These are phyloP conservation scores for Rosa chinensis DNA, from an alignment of 306 rosid genomes.

Conservation along the genomic window DNA sequence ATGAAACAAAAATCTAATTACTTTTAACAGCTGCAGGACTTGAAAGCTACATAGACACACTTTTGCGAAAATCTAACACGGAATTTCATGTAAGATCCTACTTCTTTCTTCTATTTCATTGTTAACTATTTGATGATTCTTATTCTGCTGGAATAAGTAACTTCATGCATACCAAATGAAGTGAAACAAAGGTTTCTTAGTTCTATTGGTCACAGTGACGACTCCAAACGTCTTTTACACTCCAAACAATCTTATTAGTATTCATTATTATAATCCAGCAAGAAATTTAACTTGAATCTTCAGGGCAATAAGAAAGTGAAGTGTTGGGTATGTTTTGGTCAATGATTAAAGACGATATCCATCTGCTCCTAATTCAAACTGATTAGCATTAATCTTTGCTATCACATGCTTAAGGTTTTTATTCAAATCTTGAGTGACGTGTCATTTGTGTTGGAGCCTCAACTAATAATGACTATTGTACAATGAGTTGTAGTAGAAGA, in stretches of 20 bases:
- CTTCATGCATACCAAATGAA: background rate
- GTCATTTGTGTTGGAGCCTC: background rate
- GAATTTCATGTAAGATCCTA: slow-evolving; percentile 75
- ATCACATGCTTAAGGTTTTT: background rate
- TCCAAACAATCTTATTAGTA: background rate
- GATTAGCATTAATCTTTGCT: background rate
- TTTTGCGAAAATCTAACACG: slow-evolving; percentile 69
- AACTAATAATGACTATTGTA: background rate
- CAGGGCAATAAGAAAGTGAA: background rate
- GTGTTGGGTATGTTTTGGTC: background rate
- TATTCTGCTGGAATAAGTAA: background rate
- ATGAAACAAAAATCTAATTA: slow-evolving; percentile 34
- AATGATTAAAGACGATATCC: background rate
- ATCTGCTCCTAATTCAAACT: background rate
- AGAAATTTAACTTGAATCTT: background rate
- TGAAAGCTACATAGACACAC: slow-evolving; percentile 66
- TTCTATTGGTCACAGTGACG: background rate
- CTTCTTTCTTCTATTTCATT: slow-evolving; percentile 16
- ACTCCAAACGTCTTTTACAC: background rate
- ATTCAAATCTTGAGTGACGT: background rate
- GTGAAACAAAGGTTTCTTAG: background rate
- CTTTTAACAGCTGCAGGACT: slow-evolving; percentile 69
- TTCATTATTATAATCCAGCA: background rate
- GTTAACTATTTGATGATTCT: background rate
- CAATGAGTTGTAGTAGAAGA: background rate